Evolutionary conservation across 768 basidiomycete species (phyloP).

Genomic region (Sporobolomyces phaffii): DNA sequence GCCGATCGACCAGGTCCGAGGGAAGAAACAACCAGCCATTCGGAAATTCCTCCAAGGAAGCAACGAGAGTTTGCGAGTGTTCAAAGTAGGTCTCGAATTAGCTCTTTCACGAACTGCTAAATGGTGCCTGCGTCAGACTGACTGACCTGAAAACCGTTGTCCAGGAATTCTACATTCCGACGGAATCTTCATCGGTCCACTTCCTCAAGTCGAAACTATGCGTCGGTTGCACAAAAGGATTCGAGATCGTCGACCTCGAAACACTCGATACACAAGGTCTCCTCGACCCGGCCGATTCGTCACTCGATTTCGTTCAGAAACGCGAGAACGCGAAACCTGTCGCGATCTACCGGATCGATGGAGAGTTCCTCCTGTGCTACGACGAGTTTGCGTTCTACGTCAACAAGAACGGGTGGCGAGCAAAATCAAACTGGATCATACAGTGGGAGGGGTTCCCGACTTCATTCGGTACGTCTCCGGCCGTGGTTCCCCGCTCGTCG

Average conservation of each 20-base stretch:
- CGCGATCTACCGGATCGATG: slow-evolving; percentile 93
- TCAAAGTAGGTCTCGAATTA: slow-evolving; percentile 66
- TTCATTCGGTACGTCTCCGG: slow-evolving; percentile 81
- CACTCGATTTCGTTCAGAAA: slow-evolving; percentile 87
- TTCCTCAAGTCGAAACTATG: slow-evolving; percentile 96
- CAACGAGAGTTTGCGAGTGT: slow-evolving; percentile 84
- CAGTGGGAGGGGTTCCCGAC: slow-evolving; percentile 94
- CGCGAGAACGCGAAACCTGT: slow-evolving; percentile 82
- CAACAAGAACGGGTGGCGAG: slow-evolving; percentile 88
- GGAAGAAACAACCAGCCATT: slow-evolving; percentile 58
- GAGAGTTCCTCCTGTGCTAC: slow-evolving; percentile 94
- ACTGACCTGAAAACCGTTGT: too few species aligned
- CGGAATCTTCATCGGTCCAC: slow-evolving; percentile 92
- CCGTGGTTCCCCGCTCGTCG: too few species aligned
- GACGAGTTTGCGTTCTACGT: slow-evolving; percentile 99
- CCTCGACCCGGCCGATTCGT: slow-evolving; percentile 83
- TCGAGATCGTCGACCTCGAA: slow-evolving; percentile 97
- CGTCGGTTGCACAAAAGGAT: slow-evolving; percentile 92
- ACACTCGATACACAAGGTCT: slow-evolving; percentile 93
- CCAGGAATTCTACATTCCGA: slow-evolving; percentile 97
- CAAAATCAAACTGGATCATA: slow-evolving; percentile 85
- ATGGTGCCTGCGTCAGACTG: too few species aligned
- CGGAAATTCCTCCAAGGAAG: slow-evolving; percentile 87
- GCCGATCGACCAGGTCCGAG: slow-evolving; percentile 81
- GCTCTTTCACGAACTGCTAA: too few species aligned